phyloP scores from a whole-genome alignment of 257 asterid genomes.

The Fraxinus quadrangulata region DNA sequence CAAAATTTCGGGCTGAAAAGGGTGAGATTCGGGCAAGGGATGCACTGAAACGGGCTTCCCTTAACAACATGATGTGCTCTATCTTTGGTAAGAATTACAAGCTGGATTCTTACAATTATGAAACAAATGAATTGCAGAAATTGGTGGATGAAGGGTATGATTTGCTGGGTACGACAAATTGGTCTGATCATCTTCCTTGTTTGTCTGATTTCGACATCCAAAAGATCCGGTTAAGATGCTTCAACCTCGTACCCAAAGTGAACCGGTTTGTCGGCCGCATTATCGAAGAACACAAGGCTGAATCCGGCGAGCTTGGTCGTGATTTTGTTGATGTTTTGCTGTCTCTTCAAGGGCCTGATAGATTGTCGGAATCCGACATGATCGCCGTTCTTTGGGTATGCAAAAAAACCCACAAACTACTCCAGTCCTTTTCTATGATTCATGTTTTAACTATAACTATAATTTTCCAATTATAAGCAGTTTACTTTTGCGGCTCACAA shows the following conservation, averaged over 20 bases:
- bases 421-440: neutral
- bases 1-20: neutral
- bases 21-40: slow-evolving; percentile 49
- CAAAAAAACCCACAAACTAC: neutral
- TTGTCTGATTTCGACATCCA: slow-evolving; percentile 64
- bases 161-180: slow-evolving; percentile 57
- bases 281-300: slow-evolving; percentile 44
- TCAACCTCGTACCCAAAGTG: slow-evolving; percentile 64
- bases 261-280: slow-evolving; percentile 56
- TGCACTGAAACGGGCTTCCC: slow-evolving; percentile 61
- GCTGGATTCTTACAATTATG: slow-evolving; percentile 29
- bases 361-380: slow-evolving; percentile 27
- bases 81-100: slow-evolving; percentile 58
- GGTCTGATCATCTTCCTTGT: slow-evolving; percentile 78
- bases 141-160: slow-evolving; percentile 75
- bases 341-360: slow-evolving; percentile 7
- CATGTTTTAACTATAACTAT: neutral
- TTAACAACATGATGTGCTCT: slow-evolving; percentile 73
- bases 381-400: slow-evolving; percentile 38
- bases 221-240: slow-evolving; percentile 59
- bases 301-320: neutral
- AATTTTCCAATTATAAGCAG: neutral
- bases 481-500: neutral
- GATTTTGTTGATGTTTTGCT: slow-evolving; percentile 36
- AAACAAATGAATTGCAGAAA: slow-evolving; percentile 42